These are phyloP conservation scores for Cymbopogon flexuosus DNA, from an alignment of 202 grass and related monocot species.

Conservation along the genomic window DNA sequence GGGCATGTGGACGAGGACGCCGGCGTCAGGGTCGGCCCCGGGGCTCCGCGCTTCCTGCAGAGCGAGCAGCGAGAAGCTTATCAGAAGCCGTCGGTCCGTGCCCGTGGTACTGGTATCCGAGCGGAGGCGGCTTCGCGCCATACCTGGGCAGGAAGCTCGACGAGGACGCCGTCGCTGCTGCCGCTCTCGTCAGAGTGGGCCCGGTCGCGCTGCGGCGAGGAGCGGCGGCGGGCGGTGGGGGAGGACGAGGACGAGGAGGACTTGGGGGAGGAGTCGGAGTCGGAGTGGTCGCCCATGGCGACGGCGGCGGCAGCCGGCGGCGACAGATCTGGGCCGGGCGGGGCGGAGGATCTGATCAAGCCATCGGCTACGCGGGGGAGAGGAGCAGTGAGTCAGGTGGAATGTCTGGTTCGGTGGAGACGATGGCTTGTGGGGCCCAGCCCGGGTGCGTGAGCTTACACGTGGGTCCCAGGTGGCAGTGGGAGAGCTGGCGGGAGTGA, in stretches of 20 bases:
- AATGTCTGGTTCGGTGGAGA: slow-evolving; percentile 24
- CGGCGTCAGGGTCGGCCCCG: slow-evolving; percentile 55
- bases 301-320: neutral
- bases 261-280: slow-evolving; percentile 77
- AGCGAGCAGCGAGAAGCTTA: slow-evolving; percentile 5
- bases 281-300: slow-evolving; percentile 65
- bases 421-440: slow-evolving; percentile 29
- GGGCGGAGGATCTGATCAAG: slow-evolving; percentile 39
- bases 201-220: slow-evolving; percentile 30
- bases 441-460: slow-evolving; percentile 6
- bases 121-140: neutral
- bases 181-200: slow-evolving; percentile 76
- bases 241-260: slow-evolving; percentile 39
- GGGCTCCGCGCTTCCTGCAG: slow-evolving; percentile 56
- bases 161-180: slow-evolving; percentile 96
- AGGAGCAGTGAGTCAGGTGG: slow-evolving; percentile 13
- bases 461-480: neutral
- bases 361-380: slow-evolving; percentile 34
- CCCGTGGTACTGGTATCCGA: neutral
- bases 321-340: slow-evolving; percentile 31
- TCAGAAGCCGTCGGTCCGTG: neutral
- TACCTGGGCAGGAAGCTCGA: slow-evolving; percentile 89
- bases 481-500: neutral
- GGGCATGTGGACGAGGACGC: slow-evolving; percentile 72
- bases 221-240: slow-evolving; percentile 14